Evolutionary conservation across 164 flowering plant genomes (phyloP).

Genomic region (Buxus sempervirens): DNA sequence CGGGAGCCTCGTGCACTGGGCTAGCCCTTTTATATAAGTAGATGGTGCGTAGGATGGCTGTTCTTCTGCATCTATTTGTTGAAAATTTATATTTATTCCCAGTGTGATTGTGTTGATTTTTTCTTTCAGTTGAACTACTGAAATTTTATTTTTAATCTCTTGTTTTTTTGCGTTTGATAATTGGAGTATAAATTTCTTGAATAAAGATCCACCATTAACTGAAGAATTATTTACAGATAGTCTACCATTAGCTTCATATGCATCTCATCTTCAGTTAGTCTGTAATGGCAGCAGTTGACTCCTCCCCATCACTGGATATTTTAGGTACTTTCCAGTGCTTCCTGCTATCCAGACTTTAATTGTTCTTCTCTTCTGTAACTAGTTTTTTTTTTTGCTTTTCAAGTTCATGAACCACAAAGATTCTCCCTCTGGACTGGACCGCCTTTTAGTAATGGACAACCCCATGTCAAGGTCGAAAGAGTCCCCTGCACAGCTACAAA

Average conservation of each 20-base stretch:
- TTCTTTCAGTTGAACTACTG: background rate
- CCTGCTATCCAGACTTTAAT: background rate
- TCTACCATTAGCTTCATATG: background rate
- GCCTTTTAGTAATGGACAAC: constrained; percentile 70
- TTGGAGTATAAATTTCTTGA: background rate
- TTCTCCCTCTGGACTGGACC: constrained; percentile 83
- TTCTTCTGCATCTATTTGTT: background rate
- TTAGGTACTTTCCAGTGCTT: constrained; percentile 34
- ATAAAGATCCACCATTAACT: background rate
- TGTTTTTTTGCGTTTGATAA: background rate
- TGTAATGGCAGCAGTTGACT: constrained; percentile 19
- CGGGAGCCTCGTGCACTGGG: too few species aligned
- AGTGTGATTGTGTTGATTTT: background rate
- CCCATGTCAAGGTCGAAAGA: constrained; percentile 51
- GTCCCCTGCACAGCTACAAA: constrained; percentile 53
- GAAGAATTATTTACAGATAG: background rate
- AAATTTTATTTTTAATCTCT: background rate
- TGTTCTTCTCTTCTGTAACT: background rate
- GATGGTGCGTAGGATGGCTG: constrained; percentile 1
- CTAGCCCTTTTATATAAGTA: too few species aligned
- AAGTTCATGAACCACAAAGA: constrained; percentile 79
- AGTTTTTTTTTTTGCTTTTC: background rate
- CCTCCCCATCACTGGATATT: constrained; percentile 49
- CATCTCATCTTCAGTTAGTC: background rate
- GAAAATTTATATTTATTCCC: too few species aligned